phyloP scores from a whole-genome alignment of 1,284 basidiomycete genomes.

The Boletus sp. region DNA sequence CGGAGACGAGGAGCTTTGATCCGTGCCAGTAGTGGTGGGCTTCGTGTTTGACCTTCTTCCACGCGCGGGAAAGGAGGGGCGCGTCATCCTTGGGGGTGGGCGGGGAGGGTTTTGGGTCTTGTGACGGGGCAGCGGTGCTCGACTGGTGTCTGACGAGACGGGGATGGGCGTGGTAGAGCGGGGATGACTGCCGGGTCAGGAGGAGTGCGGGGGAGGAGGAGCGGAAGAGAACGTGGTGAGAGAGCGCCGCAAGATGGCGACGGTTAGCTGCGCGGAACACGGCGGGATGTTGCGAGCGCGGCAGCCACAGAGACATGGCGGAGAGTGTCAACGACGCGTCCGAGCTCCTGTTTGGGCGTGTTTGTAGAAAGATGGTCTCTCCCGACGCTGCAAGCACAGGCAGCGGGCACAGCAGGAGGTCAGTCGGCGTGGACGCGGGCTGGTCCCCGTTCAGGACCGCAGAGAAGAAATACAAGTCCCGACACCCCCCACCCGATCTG shows the following conservation, averaged over 20 bases:
- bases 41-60: constrained; percentile 96
- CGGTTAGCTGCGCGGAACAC: constrained; percentile 41
- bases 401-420: too few species aligned
- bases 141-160: constrained; percentile 20
- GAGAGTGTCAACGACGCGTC: not conserved
- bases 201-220: constrained; percentile 18
- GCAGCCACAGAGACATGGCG: constrained; percentile 62
- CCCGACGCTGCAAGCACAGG: too few species aligned
- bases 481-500: constrained; percentile 72
- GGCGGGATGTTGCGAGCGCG: constrained; percentile 45
- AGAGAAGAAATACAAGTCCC: constrained; percentile 74
- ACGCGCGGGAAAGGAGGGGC: constrained; percentile 59
- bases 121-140: constrained; percentile 13
- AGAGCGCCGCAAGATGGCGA: constrained; percentile 6
- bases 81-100: constrained; percentile 53
- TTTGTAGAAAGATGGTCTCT: constrained; percentile 26
- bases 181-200: constrained; percentile 8
- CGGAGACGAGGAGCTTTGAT: constrained; percentile 89
- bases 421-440: constrained; percentile 39
- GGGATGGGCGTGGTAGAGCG: not conserved
- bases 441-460: constrained; percentile 72
- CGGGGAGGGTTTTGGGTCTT: constrained; percentile 45
- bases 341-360: constrained; percentile 23
- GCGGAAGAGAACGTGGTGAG: constrained; percentile 21
- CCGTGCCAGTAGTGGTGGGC: constrained; percentile 97